Conservation (phyloP, 2,329 filamentous ascomycete species). For the Beauveria bassiana region DNA sequence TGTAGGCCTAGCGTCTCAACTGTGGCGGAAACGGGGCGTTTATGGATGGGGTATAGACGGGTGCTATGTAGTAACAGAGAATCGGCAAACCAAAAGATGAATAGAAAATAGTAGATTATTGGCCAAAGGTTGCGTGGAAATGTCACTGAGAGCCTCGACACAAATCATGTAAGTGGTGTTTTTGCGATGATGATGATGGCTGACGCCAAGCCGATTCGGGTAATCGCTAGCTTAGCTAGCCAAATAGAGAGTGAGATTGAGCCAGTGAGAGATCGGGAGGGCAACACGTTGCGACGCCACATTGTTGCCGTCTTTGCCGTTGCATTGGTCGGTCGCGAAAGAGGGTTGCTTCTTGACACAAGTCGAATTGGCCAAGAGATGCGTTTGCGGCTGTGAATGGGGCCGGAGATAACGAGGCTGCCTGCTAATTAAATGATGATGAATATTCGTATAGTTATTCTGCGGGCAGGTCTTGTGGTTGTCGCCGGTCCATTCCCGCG, state of each 20-base stretch:
- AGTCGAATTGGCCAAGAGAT: slow-evolving; percentile 9
- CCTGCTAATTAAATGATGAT: neutral
- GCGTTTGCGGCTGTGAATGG: neutral
- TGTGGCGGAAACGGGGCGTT: neutral
- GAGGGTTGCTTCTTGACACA: neutral
- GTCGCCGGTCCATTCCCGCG: neutral
- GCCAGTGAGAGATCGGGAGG: slow-evolving; percentile 2
- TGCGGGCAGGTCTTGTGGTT: neutral
- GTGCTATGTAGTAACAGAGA: neutral
- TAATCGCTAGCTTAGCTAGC: neutral
- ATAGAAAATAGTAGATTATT: too few relatives aligned
- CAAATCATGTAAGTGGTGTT: neutral
- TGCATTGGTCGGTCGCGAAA: neutral
- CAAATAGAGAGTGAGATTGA: neutral
- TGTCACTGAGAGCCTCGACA: neutral
- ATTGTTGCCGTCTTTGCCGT: neutral
- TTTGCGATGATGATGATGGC: neutral
- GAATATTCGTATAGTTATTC: too few relatives aligned
- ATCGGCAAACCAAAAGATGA: neutral
- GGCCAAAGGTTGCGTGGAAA: too few relatives aligned
- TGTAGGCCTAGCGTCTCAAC: neutral
- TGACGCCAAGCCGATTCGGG: neutral
- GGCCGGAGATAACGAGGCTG: too few relatives aligned
- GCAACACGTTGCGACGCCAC: slow-evolving; percentile 8
- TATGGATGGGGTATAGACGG: neutral